phyloP scores from a whole-genome alignment of 2,329 filamentous ascomycete species.

The Beauveria rudraprayagi region DNA sequence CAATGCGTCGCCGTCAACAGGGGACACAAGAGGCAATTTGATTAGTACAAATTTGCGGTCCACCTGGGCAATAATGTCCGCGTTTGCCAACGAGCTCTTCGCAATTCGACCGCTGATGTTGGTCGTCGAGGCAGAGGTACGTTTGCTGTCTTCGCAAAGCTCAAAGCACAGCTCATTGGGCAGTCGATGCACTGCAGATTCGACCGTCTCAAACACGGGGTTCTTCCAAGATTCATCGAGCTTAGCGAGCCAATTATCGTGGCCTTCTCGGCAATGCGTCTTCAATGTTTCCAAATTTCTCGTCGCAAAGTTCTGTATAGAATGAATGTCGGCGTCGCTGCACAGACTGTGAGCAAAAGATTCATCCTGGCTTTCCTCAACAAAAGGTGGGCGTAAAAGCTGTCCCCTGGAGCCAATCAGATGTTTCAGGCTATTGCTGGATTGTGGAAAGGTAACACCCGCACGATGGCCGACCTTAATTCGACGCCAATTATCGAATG shows the following conservation, averaged over 20 bases:
- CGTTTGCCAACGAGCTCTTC: conserved; percentile 49
- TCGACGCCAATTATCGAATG: conserved; percentile 31
- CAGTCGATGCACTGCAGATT: conserved; percentile 37
- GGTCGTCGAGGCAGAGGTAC: conserved; percentile 21
- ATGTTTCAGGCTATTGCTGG: neutral
- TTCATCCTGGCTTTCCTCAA: conserved; percentile 18
- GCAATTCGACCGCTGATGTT: conserved; percentile 44
- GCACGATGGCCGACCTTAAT: conserved; percentile 22
- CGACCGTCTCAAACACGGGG: conserved; percentile 56
- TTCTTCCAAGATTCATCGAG: conserved; percentile 65
- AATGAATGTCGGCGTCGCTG: neutral
- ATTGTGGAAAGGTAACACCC: neutral
- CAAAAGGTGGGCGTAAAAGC: conserved; percentile 38
- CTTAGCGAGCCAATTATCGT: conserved; percentile 48
- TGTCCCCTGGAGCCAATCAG: conserved; percentile 34
- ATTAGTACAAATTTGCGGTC: conserved; percentile 83
- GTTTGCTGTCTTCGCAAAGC: neutral
- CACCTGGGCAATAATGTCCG: conserved; percentile 70
- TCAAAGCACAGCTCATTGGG: conserved; percentile 15
- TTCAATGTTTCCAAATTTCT: neutral
- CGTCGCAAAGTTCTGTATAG: neutral
- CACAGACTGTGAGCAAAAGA: neutral
- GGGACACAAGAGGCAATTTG: conserved; percentile 36
- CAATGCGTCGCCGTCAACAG: neutral
- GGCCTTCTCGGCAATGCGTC: conserved; percentile 2